Conservation (phyloP, 257 asterid species). For the Solanum bukasovii region DNA sequence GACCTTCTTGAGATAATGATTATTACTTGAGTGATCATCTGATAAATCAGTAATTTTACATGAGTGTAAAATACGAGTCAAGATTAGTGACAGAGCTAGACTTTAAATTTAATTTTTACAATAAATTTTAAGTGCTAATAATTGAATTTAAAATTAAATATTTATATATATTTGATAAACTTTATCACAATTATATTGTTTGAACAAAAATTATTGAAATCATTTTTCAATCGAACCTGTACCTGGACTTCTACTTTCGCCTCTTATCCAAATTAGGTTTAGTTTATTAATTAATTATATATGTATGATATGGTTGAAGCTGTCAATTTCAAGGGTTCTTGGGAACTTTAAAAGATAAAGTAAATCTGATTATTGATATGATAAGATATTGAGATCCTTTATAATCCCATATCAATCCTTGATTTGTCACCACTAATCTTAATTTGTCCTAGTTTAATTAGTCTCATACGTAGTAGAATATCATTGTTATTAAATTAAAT, state of each 20-base stretch:
- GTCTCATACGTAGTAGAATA: neutral
- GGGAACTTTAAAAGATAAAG: neutral
- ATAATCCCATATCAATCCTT: neutral
- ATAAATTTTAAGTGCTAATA: neutral
- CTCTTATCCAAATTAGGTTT: neutral
- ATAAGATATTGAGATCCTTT: neutral
- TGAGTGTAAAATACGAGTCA: conserved; percentile 1
- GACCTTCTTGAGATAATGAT: neutral
- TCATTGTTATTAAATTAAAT: neutral
- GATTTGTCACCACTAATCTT: neutral
- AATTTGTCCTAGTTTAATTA: neutral
- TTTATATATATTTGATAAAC: neutral
- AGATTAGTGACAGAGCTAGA: neutral
- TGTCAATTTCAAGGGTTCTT: neutral
- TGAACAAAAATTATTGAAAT: neutral
- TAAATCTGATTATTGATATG: neutral
- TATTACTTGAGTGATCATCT: neutral
- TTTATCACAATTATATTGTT: neutral
- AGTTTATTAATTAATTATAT: neutral
- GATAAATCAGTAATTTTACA: conserved; percentile 17
- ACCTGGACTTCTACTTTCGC: neutral
- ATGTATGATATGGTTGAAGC: neutral
- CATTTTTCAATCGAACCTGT: neutral
- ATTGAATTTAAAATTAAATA: neutral
- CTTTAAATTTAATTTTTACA: neutral